Evolutionary conservation across 192 early-diverging fungal species (phyloP).

Genomic region (Coemansia aciculifera): DNA sequence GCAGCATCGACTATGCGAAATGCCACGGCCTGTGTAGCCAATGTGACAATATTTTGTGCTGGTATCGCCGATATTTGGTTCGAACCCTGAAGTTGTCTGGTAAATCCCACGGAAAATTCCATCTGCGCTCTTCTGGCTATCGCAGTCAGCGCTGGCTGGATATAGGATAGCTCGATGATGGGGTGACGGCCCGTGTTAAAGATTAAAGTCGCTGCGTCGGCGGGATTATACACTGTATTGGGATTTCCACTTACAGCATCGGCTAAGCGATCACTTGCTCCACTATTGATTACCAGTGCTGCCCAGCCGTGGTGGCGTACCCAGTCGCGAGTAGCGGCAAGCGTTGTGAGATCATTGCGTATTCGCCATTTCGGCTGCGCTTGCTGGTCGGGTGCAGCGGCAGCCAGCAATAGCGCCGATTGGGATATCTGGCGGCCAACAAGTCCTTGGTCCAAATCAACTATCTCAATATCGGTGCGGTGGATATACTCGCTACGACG

Average conservation of each 20-base stretch:
- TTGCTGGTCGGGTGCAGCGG: neutral
- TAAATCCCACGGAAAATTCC: neutral
- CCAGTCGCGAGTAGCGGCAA: constrained; percentile 13
- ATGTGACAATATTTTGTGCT: neutral
- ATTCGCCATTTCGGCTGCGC: constrained; percentile 2
- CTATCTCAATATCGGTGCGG: neutral
- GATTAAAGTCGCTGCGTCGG: constrained; percentile 12
- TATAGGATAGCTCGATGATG: neutral
- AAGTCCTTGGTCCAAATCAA: constrained; percentile 16
- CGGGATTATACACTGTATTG: constrained; percentile 2
- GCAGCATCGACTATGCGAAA: constrained; percentile 19
- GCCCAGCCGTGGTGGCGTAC: constrained; percentile 30
- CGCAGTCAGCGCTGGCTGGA: constrained; percentile 7
- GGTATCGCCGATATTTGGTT: neutral
- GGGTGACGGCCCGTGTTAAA: constrained; percentile 20
- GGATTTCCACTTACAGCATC: neutral
- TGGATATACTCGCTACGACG: constrained; percentile 13
- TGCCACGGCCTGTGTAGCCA: constrained; percentile 9
- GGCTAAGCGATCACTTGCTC: constrained; percentile 10
- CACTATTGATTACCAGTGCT: constrained; percentile 27
- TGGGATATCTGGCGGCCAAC: constrained; percentile 20
- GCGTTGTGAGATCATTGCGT: neutral
- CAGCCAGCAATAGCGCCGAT: neutral
- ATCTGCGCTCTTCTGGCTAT: neutral
- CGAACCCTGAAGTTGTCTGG: neutral